Evolutionary conservation across 2,329 filamentous ascomycete genomes (phyloP).

Genomic region (Nemania sp.): DNA sequence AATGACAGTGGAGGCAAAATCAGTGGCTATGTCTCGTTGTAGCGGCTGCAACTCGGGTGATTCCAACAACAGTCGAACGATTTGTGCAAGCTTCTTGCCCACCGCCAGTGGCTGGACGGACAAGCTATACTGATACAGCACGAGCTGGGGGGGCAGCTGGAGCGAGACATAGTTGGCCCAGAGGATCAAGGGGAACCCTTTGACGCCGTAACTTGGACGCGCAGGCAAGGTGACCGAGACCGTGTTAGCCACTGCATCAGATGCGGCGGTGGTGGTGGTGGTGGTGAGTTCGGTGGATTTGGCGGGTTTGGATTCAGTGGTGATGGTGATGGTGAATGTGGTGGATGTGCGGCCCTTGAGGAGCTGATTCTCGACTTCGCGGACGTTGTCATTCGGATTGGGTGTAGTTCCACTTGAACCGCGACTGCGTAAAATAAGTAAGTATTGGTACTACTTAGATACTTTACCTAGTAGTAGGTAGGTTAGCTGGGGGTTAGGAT

Average conservation of each 20-base stretch:
- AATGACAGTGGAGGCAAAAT: slow-evolving; percentile 43
- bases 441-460: too few species aligned
- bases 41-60: background rate
- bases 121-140: slow-evolving; percentile 27
- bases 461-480: too few species aligned
- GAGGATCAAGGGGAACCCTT: background rate
- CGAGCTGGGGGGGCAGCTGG: background rate
- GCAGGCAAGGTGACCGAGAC: background rate
- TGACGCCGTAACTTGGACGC: slow-evolving; percentile 20
- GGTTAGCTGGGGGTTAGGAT: too few species aligned
- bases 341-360: too few species aligned
- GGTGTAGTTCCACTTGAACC: too few species aligned
- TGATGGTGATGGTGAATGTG: too few species aligned
- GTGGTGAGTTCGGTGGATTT: too few species aligned
- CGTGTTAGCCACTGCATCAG: background rate
- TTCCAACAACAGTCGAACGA: slow-evolving; percentile 17
- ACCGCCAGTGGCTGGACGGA: background rate
- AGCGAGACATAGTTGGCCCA: slow-evolving; percentile 22
- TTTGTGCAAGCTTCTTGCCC: slow-evolving; percentile 17
- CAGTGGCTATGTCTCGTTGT: slow-evolving; percentile 37
- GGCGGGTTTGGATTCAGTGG: too few species aligned
- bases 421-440: too few species aligned
- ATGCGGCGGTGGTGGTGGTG: too few species aligned
- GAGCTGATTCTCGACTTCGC: too few species aligned
- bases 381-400: too few species aligned